A percentile compares a stretch with the other conserved stretches of the same genome.
phyloP scores from a whole-genome alignment of 176 grass and related monocot species.

The Carex scoparia region DNA sequence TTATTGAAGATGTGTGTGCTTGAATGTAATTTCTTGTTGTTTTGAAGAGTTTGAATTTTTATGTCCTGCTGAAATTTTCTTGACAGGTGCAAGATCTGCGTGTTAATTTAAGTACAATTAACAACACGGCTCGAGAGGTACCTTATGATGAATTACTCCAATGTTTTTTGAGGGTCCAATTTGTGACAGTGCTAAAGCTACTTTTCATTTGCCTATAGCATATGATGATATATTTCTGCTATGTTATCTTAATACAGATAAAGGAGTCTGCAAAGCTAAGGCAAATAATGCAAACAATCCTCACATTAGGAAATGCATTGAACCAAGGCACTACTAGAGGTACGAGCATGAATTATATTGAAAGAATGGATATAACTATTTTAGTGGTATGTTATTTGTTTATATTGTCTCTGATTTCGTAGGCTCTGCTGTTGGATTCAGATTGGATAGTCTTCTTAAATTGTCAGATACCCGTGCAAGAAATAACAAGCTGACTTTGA shows the following conservation, averaged over 20 bases:
- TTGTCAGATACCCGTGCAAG: conserved; percentile 86
- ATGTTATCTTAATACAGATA: conserved; percentile 37
- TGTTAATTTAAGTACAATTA: conserved; percentile 76
- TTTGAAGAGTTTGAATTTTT: conserved; percentile 21
- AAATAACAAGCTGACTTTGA: conserved; percentile 98
- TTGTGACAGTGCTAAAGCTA: background rate
- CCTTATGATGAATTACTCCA: background rate
- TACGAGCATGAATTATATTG: conserved; percentile 9
- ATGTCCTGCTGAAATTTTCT: background rate
- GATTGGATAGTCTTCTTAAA: conserved; percentile 95
- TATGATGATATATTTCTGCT: conserved; percentile 18
- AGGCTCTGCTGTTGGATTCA: conserved; percentile 98
- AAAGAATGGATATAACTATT: background rate
- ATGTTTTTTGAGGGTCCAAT: background rate
- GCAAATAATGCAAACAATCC: conserved; percentile 97
- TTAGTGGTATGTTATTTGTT: conserved; percentile 23
- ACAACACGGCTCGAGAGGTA: conserved; percentile 87
- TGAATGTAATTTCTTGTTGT: conserved; percentile 10
- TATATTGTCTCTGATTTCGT: conserved; percentile 23
- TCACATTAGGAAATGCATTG: conserved; percentile 90
- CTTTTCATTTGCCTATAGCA: background rate
- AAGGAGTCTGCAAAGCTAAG: conserved; percentile 71
- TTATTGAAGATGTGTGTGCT: background rate
- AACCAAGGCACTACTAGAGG: conserved; percentile 91
- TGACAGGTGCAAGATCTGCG: conserved; percentile 70